Evolutionary conservation across 805 yeast genomes (phyloP), one percentile per base, ranked within the genome.

Genomic region (Starmerella apicola): DNA sequence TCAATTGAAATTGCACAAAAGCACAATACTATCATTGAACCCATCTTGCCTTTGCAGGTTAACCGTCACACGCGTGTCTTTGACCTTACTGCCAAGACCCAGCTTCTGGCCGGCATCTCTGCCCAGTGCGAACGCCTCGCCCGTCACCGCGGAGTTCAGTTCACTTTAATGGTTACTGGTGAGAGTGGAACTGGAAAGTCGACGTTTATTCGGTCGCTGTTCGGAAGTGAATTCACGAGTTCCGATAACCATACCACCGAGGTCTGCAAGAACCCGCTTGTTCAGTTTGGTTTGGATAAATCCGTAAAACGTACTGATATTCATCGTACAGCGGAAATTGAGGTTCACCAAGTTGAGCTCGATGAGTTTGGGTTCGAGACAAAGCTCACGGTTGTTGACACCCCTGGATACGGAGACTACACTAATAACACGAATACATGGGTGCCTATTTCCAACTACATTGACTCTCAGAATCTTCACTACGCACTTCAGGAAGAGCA

Each of bases 401-500:
- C 95, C 2, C 95, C 95, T 7, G 95, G 95, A 1, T 83, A 84
- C 58, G 96, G 95, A 45, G 93, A 83, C 58, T 81, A 79, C 58
- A 80, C 84, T 49, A 80, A 85, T 65, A 86, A 85, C 63, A 71
- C 70, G 54, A 78, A 80, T 57, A 70, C 91, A 33, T 84, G 94
- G 93, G 78, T 77, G 44, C 84, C 95, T 28, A 72, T 84, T 51
- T 68, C 81, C 45, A 94, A 83, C 59, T 86, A 83, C 60, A 75
- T 86, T 47, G 95, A 85, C 60, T 93, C 83, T 57, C 95, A 85
- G 64, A 91, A 83, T 56, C 85, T 79, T 54, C 70, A 80, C 19
- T 84, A 64, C 58, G 80, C 85, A 88, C 81, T 81, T 58, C 95
- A 82, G 59, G 95, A 85, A 57, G 91, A 84, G 56, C 97, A 86